Evolutionary conservation across 352 stramenopile species (phyloP).

Genomic region (Thraustochytrium striatum): DNA sequence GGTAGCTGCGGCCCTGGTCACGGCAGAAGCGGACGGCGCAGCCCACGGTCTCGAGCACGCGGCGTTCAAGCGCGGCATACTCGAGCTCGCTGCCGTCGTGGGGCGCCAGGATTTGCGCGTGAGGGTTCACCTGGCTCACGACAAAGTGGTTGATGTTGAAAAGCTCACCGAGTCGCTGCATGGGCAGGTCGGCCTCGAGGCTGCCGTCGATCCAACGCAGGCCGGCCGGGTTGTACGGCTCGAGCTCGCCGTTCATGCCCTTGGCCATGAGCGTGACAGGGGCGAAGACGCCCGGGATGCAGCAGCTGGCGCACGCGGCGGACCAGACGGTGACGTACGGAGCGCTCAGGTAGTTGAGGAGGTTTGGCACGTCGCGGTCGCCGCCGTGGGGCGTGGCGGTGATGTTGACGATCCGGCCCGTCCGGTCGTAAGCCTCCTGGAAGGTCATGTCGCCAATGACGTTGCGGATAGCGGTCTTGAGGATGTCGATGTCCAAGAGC

Average conservation of each 20-base stretch:
- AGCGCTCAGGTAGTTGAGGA: conserved; percentile 97
- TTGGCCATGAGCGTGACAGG: conserved; percentile 90
- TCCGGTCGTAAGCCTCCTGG: conserved; percentile 94
- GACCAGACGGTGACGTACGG: conserved; percentile 98
- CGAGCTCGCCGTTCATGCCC: conserved; percentile 71
- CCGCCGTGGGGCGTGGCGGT: conserved; percentile 85
- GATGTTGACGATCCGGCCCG: conserved; percentile 97
- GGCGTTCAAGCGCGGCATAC: conserved; percentile 56
- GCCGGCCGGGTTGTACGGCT: conserved; percentile 54
- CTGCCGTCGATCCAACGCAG: conserved; percentile 85
- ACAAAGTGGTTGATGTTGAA: conserved; percentile 99
- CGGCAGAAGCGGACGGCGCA: conserved; percentile 64
- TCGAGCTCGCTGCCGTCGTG: conserved; percentile 63
- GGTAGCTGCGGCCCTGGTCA: conserved; percentile 62
- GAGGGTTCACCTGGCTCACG: conserved; percentile 85
- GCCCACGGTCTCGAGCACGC: conserved; percentile 60
- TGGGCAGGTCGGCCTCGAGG: conserved; percentile 86
- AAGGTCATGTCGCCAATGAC: conserved; percentile 97
- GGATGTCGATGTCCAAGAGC: conserved; percentile 57
- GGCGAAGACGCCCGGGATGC: conserved; percentile 88
- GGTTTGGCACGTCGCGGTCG: conserved; percentile 79
- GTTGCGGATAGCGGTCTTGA: conserved; percentile 61
- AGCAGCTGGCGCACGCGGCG: conserved; percentile 86
- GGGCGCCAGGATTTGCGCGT: conserved; percentile 72
- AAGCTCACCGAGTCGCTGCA: conserved; percentile 88